phyloP scores from a whole-genome alignment of 495 filamentous ascomycete species.

The Talaromyces borbonicus region DNA sequence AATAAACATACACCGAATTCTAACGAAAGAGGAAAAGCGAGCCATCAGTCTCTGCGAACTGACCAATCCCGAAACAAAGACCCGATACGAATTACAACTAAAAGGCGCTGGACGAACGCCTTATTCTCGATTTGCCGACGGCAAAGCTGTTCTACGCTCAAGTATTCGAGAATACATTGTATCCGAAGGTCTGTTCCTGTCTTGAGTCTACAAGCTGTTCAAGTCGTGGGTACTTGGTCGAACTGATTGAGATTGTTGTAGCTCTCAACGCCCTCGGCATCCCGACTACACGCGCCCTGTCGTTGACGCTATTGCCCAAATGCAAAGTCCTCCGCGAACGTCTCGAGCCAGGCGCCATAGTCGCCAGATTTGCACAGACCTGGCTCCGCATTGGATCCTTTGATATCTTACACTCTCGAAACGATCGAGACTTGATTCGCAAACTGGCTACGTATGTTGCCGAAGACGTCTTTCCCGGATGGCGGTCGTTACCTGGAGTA shows the following conservation, averaged over 20 bases:
- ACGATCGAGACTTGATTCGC: conserved; percentile 64
- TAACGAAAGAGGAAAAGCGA: conserved; percentile 33
- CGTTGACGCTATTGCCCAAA: conserved; percentile 65
- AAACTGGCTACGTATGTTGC: conserved; percentile 70
- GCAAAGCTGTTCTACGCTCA: conserved; percentile 82
- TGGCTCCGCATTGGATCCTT: conserved; percentile 96
- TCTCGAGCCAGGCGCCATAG: conserved; percentile 88
- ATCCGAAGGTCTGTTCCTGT: conserved; percentile 52
- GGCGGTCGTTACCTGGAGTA: conserved; percentile 63
- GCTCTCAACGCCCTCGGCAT: conserved; percentile 71
- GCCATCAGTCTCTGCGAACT: conserved; percentile 90
- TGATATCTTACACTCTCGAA: conserved; percentile 71
- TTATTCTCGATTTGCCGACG: conserved; percentile 96
- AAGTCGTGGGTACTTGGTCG: background rate
- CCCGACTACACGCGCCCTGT: conserved; percentile 77
- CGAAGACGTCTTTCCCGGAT: conserved; percentile 77
- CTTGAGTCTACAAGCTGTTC: background rate
- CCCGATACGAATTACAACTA: conserved; percentile 80
- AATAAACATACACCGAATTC: background rate
- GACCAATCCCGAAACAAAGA: conserved; percentile 62
- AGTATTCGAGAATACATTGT: conserved; percentile 92
- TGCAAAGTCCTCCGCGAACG: conserved; percentile 66
- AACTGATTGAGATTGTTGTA: conserved; percentile 12
- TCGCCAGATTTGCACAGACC: conserved; percentile 77
- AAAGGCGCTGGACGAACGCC: conserved; percentile 91